Conservation (phyloP, 345 rosid genomes). For the Orychophragmus violaceus region DNA sequence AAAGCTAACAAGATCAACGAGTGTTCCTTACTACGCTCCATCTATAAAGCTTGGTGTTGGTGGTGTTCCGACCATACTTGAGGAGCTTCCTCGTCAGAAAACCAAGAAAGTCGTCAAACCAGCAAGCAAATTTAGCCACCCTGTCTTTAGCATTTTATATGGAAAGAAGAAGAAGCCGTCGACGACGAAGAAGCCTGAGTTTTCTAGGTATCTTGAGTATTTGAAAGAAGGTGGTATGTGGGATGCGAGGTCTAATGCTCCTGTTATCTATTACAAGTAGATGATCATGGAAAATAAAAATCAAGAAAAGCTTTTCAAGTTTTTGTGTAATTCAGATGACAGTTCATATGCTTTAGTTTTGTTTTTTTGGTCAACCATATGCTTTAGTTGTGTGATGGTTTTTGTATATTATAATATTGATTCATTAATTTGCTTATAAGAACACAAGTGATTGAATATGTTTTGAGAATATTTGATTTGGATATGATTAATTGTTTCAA, state of each 20-base stretch:
- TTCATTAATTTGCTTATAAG: not conserved
- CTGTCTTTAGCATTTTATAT: slow-evolving; percentile 25
- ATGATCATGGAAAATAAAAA: not conserved
- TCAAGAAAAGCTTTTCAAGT: not conserved
- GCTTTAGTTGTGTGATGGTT: not conserved
- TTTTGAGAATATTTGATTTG: not conserved
- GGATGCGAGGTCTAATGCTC: slow-evolving; percentile 45
- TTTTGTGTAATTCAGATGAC: not conserved
- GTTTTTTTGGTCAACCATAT: too few relatives aligned
- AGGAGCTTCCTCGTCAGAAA: slow-evolving; percentile 32
- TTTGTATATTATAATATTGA: not conserved
- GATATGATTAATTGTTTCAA: not conserved
- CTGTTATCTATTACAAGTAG: slow-evolving; percentile 47
- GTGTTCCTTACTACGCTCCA: slow-evolving; percentile 32
- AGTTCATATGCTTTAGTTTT: not conserved
- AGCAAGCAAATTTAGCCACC: slow-evolving; percentile 35
- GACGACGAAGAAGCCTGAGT: slow-evolving; percentile 34
- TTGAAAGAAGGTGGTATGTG: slow-evolving; percentile 46
- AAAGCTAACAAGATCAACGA: slow-evolving; percentile 27
- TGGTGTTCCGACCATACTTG: slow-evolving; percentile 16
- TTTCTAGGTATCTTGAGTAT: slow-evolving; percentile 33
- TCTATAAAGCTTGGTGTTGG: slow-evolving; percentile 26
- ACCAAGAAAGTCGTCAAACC: slow-evolving; percentile 29
- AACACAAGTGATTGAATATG: not conserved
- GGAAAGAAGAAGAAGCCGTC: slow-evolving; percentile 27